Evolutionary conservation across 441 rosid species (phyloP), one percentile per base, ranked within the genome.

Genomic region (Syzygium syzygioides): DNA sequence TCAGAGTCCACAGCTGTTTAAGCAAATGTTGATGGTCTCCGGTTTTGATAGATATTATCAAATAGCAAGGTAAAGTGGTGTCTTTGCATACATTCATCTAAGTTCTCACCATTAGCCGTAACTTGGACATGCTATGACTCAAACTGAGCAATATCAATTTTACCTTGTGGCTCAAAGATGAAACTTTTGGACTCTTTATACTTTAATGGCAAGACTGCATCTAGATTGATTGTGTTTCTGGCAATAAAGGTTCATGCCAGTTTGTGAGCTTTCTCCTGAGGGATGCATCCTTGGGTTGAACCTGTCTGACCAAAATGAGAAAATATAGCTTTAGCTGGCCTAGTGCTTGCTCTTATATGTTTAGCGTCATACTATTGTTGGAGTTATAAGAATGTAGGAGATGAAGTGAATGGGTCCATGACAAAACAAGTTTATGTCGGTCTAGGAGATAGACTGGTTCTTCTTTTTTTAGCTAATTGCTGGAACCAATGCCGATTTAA

Each of bases 1-100:
- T 37, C 99, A 96, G 91, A 98, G 99, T 91, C 99, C 99, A 26
- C 99, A 97, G 91, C 98, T 98, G 76, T 97, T 95, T 91, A 98
- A 98, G 91, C 99, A 98, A 91, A 95, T 98, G 99, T 90, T 98
- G 89, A 98, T 98, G 99, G 99, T 98, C 91, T 96, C 99, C 5
- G 98, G 98, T 88, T 98, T 97, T 94, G 96, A 95, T 92, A 98
- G 92, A 93, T 98, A 98, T 91, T 98, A 97, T 91, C 99, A 98
- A 93, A 92, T 98, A 89, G 99, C 99, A n/a, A 96, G 97, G 99
- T 98, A 93, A 88, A 59, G 41, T 87, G 57, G 90, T 88, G 87
- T 88, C 62, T 45, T 86, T 76, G 83, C 83, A 76, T 41, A 7
- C 83, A 41, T 41, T 76, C 26, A 23, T 76, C 53, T 41, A 76